Evolutionary conservation across 257 asterid species (phyloP).

Genomic region (Lycium barbarum): DNA sequence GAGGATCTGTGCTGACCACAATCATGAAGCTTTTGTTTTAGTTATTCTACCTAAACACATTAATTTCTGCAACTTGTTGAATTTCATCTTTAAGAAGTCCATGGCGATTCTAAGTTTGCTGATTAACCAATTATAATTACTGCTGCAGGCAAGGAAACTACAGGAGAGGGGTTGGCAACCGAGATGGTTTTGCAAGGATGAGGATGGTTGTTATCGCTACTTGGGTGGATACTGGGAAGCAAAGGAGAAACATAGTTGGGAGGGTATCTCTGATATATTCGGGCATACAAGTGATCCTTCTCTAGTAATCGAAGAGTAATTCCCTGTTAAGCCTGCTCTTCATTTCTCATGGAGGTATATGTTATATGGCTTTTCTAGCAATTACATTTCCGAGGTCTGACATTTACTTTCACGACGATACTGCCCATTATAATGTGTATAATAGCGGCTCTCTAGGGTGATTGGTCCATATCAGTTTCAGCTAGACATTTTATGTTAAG

Average conservation of each 20-base stretch:
- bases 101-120: neutral
- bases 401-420: neutral
- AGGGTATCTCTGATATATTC: conserved; percentile 76
- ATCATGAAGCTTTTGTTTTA: neutral
- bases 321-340: conserved; percentile 12
- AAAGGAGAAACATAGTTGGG: conserved; percentile 81
- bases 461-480: neutral
- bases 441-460: conserved; percentile 23
- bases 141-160: conserved; percentile 83
- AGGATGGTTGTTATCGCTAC: conserved; percentile 78
- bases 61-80: neutral
- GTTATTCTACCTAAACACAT: neutral
- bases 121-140: conserved; percentile 22
- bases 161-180: conserved; percentile 99
- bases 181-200: conserved; percentile 88
- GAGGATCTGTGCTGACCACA: neutral
- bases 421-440: conserved; percentile 10
- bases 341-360: conserved; percentile 21
- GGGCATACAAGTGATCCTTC: conserved; percentile 61
- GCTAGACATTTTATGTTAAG: neutral
- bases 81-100: neutral
- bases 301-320: conserved; percentile 25
- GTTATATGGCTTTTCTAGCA: conserved; percentile 7
- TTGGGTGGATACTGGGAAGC: conserved; percentile 94
- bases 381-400: neutral